These are phyloP conservation scores for Trypanosoma scelopori DNA, from an alignment of 208 protist species.

Conservation along the genomic window DNA sequence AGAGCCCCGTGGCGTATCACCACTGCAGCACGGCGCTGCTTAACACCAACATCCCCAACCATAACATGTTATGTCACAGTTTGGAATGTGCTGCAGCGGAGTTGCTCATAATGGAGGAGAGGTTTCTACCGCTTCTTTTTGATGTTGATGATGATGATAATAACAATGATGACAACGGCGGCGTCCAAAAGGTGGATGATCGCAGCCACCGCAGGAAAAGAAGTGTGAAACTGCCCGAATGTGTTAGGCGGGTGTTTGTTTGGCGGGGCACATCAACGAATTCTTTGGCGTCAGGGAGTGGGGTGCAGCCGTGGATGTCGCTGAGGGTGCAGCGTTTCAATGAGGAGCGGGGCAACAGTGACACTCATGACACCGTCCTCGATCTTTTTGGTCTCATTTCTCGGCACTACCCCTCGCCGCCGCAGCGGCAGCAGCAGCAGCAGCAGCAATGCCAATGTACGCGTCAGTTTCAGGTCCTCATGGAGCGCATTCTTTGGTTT, in stretches of 20 bases:
- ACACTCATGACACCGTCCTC: constrained; percentile 3
- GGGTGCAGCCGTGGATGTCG: constrained; percentile 15
- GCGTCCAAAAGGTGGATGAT: neutral
- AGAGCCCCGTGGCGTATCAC: constrained; percentile 29
- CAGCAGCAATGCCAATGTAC: neutral
- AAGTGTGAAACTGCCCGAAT: constrained; percentile 36
- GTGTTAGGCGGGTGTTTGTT: constrained; percentile 51
- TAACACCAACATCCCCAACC: constrained; percentile 63
- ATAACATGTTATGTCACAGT: constrained; percentile 50
- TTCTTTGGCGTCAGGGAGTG: neutral
- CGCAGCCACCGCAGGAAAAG: constrained; percentile 1
- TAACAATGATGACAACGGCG: constrained; percentile 6
- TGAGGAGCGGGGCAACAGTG: constrained; percentile 1
- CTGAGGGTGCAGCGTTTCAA: constrained; percentile 35
- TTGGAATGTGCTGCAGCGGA: constrained; percentile 36
- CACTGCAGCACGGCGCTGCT: constrained; percentile 55
- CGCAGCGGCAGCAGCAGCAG: too few relatives aligned
- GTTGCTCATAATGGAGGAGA: constrained; percentile 40
- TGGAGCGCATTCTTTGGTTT: neutral
- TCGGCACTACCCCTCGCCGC: constrained; percentile 26
- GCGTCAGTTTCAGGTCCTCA: constrained; percentile 11
- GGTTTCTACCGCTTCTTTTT: constrained; percentile 52
- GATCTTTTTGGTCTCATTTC: constrained; percentile 43
- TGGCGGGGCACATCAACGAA: constrained; percentile 36
- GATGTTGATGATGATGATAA: constrained; percentile 6